phyloP scores from a whole-genome alignment of 192 early-diverging fungal species.

The Phycomyces nitens region DNA sequence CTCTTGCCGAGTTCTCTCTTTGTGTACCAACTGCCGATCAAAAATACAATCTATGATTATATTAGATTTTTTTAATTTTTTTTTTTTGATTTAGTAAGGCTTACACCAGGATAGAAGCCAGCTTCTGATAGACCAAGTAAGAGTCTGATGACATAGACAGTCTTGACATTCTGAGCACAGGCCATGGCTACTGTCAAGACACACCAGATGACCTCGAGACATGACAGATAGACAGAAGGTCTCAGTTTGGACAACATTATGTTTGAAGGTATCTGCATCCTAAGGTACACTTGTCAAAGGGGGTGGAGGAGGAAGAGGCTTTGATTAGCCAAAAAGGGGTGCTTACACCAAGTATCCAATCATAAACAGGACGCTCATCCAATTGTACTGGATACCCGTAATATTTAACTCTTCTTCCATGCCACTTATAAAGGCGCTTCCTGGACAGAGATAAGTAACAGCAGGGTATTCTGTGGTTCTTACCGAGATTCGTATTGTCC shows the following conservation, averaged over 20 bases:
- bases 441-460: slow-evolving; percentile 10
- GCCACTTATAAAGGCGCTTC: slow-evolving; percentile 39
- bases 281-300: neutral
- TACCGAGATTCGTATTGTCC: slow-evolving; percentile 36
- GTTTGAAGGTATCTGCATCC: slow-evolving; percentile 39
- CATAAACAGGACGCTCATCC: slow-evolving; percentile 37
- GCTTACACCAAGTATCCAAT: slow-evolving; percentile 33
- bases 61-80: too few species aligned
- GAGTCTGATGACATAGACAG: slow-evolving; percentile 31
- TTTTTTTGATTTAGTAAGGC: neutral
- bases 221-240: slow-evolving; percentile 33
- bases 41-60: slow-evolving; percentile 26
- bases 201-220: slow-evolving; percentile 32
- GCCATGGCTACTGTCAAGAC: slow-evolving; percentile 38
- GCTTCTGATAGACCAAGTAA: slow-evolving; percentile 36
- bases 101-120: slow-evolving; percentile 40
- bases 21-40: slow-evolving; percentile 39
- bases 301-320: too few species aligned
- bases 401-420: slow-evolving; percentile 40
- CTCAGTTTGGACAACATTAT: slow-evolving; percentile 27
- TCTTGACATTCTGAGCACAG: slow-evolving; percentile 23
- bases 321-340: too few species aligned
- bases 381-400: slow-evolving; percentile 33
- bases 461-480: neutral
- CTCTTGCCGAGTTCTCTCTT: slow-evolving; percentile 35